phyloP scores from a whole-genome alignment of 345 rosid genomes.

The Euphorbia pulcherrima region DNA sequence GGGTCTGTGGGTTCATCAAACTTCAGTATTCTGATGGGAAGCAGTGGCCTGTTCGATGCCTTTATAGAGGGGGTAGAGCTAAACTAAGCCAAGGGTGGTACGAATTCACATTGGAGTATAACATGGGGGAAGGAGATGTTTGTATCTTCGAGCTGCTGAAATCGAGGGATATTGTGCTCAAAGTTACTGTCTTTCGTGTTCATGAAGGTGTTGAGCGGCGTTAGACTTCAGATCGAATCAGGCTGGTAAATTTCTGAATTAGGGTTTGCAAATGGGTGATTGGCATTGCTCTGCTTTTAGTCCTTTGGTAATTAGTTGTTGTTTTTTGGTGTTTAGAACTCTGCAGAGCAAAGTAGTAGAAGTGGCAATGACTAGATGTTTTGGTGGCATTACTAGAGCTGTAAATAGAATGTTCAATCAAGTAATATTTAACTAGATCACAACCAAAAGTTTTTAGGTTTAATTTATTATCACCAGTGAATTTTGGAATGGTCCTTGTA shows the following conservation, averaged over 20 bases:
- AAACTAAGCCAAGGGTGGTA: conserved; percentile 91
- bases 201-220: no score
- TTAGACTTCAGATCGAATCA: no score
- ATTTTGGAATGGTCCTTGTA: no score
- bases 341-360: conserved; percentile 20
- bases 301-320: conserved; percentile 11
- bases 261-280: conserved; percentile 17
- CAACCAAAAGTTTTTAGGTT: conserved; percentile 16
- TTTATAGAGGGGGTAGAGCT: conserved; percentile 78
- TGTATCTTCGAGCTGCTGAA: conserved; percentile 73
- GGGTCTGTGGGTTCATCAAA: conserved; percentile 78
- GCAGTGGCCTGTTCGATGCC: conserved; percentile 92
- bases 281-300: conserved; percentile 19
- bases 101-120: conserved; percentile 78
- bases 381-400: conserved; percentile 39
- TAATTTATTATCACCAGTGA: conserved; percentile 13
- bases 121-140: conserved; percentile 84
- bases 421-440: conserved; percentile 23
- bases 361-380: conserved; percentile 23
- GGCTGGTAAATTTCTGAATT: conserved; percentile 21
- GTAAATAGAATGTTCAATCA: conserved; percentile 40
- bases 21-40: conserved; percentile 69
- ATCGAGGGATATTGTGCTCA: conserved; percentile 69
- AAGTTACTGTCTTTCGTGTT: conserved; percentile 72
- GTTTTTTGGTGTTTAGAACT: conserved; percentile 26